Percentiles rank a stretch among this genome's conserved stretches.
Conservation (phyloP, 2,329 filamentous ascomycete species). For the Trichophaea hybrida region DNA sequence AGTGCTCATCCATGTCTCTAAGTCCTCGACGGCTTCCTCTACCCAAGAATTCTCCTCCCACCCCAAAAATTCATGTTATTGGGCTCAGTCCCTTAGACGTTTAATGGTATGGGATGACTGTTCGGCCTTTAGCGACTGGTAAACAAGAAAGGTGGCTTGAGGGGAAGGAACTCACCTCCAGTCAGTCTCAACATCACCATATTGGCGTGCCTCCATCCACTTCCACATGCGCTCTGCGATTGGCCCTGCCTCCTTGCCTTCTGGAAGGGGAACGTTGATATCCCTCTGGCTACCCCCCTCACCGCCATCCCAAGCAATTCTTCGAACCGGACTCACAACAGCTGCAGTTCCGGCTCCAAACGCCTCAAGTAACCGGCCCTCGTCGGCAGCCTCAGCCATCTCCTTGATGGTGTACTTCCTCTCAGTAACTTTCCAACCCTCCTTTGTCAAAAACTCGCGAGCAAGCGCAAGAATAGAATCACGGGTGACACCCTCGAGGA, state of each 20-base stretch:
- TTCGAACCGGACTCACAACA: conserved; percentile 78
- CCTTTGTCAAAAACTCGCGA: conserved; percentile 61
- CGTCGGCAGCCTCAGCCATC: conserved; percentile 61
- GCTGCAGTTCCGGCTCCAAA: conserved; percentile 91
- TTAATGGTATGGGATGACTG: conserved; percentile 1
- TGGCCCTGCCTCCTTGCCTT: conserved; percentile 73
- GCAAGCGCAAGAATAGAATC: conserved; percentile 83
- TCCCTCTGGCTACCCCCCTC: conserved; percentile 34
- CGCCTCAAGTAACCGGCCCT: conserved; percentile 79
- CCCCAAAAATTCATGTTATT: neutral
- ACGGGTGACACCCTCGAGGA: conserved; percentile 84
- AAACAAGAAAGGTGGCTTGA: neutral
- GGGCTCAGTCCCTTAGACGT: neutral
- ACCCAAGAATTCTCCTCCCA: neutral
- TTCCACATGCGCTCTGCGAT: conserved; percentile 77
- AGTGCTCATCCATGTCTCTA: neutral
- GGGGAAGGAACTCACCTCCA: conserved; percentile 54
- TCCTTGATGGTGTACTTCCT: conserved; percentile 86
- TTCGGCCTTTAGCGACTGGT: neutral
- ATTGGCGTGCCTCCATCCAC: conserved; percentile 93
- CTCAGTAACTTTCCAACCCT: conserved; percentile 82
- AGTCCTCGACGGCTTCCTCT: neutral
- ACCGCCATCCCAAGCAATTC: conserved; percentile 70
- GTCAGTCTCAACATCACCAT: conserved; percentile 78
- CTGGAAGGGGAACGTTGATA: conserved; percentile 69